These are phyloP conservation scores for Rhododendron kiyosumense DNA, from an alignment of 148 eudicot genomes.

Conservation along the genomic window DNA sequence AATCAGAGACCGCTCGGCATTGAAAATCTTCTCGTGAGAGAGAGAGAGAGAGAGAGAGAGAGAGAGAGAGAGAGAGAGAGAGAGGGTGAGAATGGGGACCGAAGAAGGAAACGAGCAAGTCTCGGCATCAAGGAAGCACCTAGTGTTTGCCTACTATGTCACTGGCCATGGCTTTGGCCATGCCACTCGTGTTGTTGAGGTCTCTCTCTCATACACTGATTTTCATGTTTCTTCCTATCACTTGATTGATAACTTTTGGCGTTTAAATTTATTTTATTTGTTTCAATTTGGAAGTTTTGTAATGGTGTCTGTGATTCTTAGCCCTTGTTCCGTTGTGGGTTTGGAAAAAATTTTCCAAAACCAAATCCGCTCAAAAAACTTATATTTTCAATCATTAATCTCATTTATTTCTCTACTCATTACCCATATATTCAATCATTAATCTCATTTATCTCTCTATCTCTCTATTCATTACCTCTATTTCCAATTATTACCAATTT, in stretches of 20 bases:
- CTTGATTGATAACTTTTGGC: not conserved
- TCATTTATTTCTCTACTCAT: no score
- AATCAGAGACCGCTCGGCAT: no score
- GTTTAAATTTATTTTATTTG: not conserved
- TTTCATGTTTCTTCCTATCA: no score
- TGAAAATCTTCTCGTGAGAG: no score
- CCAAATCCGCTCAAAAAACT: no score
- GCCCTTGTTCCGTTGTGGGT: no score
- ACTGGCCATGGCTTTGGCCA: conserved; percentile 99
- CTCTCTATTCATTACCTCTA: no score
- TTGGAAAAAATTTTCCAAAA: no score
- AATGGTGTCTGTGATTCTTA: not conserved
- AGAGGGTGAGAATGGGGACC: conserved; percentile 35
- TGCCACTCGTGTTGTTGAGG: conserved; percentile 98
- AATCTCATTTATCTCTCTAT: no score
- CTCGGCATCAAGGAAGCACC: conserved; percentile 39
- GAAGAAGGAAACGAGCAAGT: conserved; percentile 44
- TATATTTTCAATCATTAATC: no score
- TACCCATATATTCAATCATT: no score
- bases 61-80: conserved; percentile 5
- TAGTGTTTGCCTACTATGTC: conserved; percentile 89
- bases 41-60: conserved; percentile 8
- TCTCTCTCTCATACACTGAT: conserved; percentile 5
- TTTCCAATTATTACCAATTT: no score
- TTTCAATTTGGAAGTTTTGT: not conserved